Evolutionary conservation across 176 grass and related monocot genomes (phyloP).

Genomic region (Pontederia crassipes): DNA sequence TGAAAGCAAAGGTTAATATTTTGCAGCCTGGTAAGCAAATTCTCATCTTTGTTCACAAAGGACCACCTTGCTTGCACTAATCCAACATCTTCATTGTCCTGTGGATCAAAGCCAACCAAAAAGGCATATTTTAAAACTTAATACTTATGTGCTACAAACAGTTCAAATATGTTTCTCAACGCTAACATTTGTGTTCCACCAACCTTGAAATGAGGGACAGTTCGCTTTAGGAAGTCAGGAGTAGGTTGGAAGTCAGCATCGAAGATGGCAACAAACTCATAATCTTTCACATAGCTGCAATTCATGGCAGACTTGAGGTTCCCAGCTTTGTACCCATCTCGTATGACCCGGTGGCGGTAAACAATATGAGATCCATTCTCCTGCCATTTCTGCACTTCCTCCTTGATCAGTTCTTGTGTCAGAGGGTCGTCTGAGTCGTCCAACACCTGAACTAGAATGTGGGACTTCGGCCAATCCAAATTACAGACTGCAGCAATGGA

Average conservation of each 20-base stretch:
- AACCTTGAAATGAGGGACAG: constrained; percentile 96
- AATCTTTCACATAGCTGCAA: constrained; percentile 91
- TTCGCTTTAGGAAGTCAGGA: constrained; percentile 75
- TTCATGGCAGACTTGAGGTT: constrained; percentile 95
- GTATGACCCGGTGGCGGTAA: constrained; percentile 74
- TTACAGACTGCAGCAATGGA: constrained; percentile 97
- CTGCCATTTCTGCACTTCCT: constrained; percentile 93
- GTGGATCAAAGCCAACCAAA: constrained; percentile 10
- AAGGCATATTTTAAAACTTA: neutral
- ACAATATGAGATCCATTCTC: constrained; percentile 74
- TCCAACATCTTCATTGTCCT: constrained; percentile 81
- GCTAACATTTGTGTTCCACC: neutral
- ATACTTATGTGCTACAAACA: neutral
- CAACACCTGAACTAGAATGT: constrained; percentile 88
- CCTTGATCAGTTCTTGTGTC: constrained; percentile 68
- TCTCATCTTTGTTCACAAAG: constrained; percentile 94
- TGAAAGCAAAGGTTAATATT: constrained; percentile 98
- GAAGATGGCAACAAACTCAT: constrained; percentile 94
- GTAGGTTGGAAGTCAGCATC: constrained; percentile 95
- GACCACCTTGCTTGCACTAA: constrained; percentile 97
- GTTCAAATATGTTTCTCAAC: neutral
- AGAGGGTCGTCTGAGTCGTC: constrained; percentile 83
- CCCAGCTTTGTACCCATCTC: constrained; percentile 95
- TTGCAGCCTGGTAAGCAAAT: constrained; percentile 75
- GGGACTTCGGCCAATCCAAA: constrained; percentile 93